Conservation (phyloP, 2,329 filamentous ascomycete genomes). For the Fusarium anguioides region DNA sequence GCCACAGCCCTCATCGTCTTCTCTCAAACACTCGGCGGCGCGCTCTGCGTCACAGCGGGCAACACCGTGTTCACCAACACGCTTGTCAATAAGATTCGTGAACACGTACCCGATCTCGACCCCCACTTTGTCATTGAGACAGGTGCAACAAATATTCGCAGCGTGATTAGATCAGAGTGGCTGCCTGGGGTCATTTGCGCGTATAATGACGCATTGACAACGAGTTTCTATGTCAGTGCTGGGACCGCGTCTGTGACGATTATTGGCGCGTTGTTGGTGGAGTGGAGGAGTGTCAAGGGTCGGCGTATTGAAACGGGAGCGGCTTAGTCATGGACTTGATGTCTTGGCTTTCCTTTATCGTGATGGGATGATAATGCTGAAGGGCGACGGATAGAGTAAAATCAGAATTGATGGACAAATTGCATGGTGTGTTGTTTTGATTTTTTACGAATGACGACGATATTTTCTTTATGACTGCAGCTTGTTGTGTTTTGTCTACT, state of each 20-base stretch:
- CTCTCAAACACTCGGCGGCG: conserved; percentile 54
- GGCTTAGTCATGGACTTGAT: conserved; percentile 19
- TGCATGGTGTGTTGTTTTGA: neutral
- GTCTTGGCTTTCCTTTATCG: neutral
- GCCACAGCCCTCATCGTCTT: conserved; percentile 53
- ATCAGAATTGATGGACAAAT: neutral
- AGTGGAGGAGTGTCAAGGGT: conserved; percentile 68
- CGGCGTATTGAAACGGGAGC: conserved; percentile 56
- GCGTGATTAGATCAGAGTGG: conserved; percentile 44
- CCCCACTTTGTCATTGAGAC: conserved; percentile 47
- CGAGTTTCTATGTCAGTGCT: conserved; percentile 56
- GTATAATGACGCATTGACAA: conserved; percentile 58
- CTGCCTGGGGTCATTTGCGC: conserved; percentile 52
- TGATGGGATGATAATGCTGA: neutral
- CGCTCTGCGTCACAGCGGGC: conserved; percentile 60
- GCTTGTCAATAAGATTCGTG: conserved; percentile 53
- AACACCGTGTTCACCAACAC: conserved; percentile 63
- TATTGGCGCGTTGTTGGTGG: conserved; percentile 56
- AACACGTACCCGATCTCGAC: conserved; percentile 51
- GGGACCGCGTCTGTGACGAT: conserved; percentile 59
- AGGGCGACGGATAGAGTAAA: neutral
- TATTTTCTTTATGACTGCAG: neutral
- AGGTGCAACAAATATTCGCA: conserved; percentile 54
- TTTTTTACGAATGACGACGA: neutral
- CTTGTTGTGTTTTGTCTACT: too few species aligned